A percentile compares a stretch with the other conserved stretches of the same genome.
Evolutionary conservation across 768 basidiomycete species (phyloP).

Genomic region (Xerocomellus intermedius): DNA sequence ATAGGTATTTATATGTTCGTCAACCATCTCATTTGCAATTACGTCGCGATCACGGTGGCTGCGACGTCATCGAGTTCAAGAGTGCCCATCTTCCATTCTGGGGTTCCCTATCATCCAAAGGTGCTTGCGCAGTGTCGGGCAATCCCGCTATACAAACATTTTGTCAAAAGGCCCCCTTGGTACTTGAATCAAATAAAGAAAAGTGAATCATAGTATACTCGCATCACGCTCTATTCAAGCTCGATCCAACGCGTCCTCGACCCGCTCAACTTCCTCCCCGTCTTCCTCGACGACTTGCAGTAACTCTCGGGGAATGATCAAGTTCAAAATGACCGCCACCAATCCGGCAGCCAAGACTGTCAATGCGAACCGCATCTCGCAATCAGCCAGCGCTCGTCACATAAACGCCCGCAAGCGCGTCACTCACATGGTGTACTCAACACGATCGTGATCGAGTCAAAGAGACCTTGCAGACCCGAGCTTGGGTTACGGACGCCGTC

Average conservation of each 20-base stretch:
- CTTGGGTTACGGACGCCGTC: conserved; percentile 54
- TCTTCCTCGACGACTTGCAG: conserved; percentile 25
- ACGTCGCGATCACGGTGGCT: background rate
- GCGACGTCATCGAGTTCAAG: background rate
- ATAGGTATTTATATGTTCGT: background rate
- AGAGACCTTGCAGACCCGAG: conserved; percentile 61
- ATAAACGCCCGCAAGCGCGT: background rate
- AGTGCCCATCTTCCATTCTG: background rate
- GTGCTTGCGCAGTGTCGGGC: background rate
- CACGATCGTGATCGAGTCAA: conserved; percentile 77
- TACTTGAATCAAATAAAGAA: background rate
- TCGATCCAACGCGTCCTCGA: conserved; percentile 17
- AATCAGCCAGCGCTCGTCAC: background rate
- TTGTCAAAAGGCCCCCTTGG: background rate
- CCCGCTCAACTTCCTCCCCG: conserved; percentile 16
- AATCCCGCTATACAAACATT: background rate
- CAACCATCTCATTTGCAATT: no score
- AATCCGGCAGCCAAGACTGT: conserved; percentile 58
- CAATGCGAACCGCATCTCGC: background rate
- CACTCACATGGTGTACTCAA: conserved; percentile 77
- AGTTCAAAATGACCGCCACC: conserved; percentile 56
- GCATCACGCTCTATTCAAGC: background rate
- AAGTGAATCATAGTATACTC: background rate
- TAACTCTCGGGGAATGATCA: conserved; percentile 47
- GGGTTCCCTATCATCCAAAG: background rate